Conservation (phyloP, 495 filamentous ascomycete species). For the Hypoxylon lienhwacheense region DNA sequence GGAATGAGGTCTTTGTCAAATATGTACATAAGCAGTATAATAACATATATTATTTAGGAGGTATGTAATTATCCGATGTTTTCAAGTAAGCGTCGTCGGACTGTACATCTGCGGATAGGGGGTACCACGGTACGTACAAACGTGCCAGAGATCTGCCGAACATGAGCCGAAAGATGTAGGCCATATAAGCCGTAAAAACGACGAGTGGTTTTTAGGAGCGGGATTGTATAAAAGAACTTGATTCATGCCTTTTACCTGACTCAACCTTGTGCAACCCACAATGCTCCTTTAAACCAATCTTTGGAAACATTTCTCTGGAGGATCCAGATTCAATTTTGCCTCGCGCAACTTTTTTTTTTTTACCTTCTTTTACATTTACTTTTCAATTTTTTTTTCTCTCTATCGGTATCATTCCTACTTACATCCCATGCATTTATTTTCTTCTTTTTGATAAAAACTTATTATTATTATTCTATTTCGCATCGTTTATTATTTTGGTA, state of each 20-base stretch:
- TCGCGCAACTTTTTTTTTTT: neutral
- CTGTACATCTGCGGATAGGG: too few relatives aligned
- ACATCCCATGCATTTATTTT: neutral
- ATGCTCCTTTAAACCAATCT: constrained; percentile 37
- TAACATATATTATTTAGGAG: too few relatives aligned
- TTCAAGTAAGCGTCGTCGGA: too few relatives aligned
- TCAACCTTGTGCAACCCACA: constrained; percentile 37
- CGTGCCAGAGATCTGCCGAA: too few relatives aligned
- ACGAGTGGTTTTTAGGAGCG: constrained; percentile 18
- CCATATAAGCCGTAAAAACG: constrained; percentile 9
- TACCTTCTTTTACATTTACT: neutral
- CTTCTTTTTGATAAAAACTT: too few relatives aligned
- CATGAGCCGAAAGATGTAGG: neutral
- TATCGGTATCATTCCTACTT: neutral
- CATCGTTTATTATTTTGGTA: too few relatives aligned
- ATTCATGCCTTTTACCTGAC: constrained; percentile 39
- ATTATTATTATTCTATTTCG: too few relatives aligned
- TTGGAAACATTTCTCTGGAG: constrained; percentile 33
- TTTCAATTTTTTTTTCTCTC: constrained; percentile 1
- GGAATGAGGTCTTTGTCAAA: too few relatives aligned
- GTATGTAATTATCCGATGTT: too few relatives aligned
- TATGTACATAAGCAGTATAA: too few relatives aligned
- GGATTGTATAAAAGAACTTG: constrained; percentile 38
- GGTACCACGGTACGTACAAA: neutral
- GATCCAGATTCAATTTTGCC: constrained; percentile 35